phyloP scores from a whole-genome alignment of 2,329 filamentous ascomycete species.

The Ophiostoma sp. region DNA sequence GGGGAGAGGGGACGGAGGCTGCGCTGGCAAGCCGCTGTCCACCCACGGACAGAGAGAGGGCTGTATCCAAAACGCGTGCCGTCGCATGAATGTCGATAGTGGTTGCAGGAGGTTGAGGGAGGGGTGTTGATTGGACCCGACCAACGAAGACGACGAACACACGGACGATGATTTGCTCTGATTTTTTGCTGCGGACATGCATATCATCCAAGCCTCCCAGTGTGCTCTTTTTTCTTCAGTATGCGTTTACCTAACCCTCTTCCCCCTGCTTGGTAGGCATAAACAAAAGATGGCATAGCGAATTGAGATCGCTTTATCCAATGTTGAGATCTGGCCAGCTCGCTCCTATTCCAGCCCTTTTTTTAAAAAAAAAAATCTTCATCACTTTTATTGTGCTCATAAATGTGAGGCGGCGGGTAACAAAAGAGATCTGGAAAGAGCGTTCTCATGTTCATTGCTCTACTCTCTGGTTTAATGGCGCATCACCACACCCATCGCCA shows the following conservation, averaged over 20 bases:
- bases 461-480: constrained; percentile 2
- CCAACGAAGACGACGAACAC: neutral
- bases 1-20: neutral
- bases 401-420: constrained; percentile 9
- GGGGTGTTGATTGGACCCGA: neutral
- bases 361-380: no score
- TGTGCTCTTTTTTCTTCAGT: neutral
- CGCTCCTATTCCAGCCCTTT: neutral
- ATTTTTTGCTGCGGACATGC: neutral
- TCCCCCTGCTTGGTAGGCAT: constrained; percentile 9
- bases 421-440: neutral
- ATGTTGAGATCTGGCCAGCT: neutral
- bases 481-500: neutral
- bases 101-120: neutral
- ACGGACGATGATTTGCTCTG: neutral
- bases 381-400: neutral
- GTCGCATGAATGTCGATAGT: constrained; percentile 17
- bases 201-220: constrained; percentile 5
- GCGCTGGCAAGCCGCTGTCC: neutral
- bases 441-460: neutral
- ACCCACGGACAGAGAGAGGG: neutral
- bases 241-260: neutral
- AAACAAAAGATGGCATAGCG: neutral
- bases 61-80: constrained; percentile 14
- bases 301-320: neutral